These are phyloP conservation scores for Symbiodinium pilosum DNA, from an alignment of 73 alveolate species.

Conservation along the genomic window DNA sequence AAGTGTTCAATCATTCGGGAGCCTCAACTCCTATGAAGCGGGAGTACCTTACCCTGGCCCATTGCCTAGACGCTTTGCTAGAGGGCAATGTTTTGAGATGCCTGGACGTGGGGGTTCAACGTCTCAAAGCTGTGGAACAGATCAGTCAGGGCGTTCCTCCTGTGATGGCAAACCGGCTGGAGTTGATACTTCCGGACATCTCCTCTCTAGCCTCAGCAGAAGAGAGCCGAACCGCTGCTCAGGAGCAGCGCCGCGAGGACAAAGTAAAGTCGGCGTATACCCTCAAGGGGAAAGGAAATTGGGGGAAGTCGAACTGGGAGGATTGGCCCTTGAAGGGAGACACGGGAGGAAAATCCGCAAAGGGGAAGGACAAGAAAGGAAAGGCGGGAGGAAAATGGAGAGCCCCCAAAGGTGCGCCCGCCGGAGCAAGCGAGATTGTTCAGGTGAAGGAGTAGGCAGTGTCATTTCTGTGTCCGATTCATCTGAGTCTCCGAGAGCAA, in stretches of 20 bases:
- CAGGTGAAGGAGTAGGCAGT: background rate
- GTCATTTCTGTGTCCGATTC: background rate
- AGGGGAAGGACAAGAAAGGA: background rate
- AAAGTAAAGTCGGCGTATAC: background rate
- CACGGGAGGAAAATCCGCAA: background rate
- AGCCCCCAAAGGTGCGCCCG: background rate
- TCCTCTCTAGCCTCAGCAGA: background rate
- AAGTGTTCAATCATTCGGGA: background rate
- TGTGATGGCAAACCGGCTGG: background rate
- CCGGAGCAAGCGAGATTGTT: background rate
- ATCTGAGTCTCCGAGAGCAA: background rate
- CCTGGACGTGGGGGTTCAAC: slow-evolving; percentile 4
- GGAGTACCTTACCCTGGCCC: background rate
- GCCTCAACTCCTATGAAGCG: background rate
- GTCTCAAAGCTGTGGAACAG: background rate
- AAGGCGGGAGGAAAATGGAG: background rate
- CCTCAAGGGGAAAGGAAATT: background rate
- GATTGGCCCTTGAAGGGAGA: background rate
- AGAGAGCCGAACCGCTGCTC: background rate
- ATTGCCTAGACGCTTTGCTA: background rate
- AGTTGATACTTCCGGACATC: background rate
- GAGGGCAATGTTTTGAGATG: background rate
- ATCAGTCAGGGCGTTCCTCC: background rate
- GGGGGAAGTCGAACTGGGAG: background rate
- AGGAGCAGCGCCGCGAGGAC: background rate